phyloP scores from a whole-genome alignment of 1,284 basidiomycete species.

The Cerioporus squamosus region DNA sequence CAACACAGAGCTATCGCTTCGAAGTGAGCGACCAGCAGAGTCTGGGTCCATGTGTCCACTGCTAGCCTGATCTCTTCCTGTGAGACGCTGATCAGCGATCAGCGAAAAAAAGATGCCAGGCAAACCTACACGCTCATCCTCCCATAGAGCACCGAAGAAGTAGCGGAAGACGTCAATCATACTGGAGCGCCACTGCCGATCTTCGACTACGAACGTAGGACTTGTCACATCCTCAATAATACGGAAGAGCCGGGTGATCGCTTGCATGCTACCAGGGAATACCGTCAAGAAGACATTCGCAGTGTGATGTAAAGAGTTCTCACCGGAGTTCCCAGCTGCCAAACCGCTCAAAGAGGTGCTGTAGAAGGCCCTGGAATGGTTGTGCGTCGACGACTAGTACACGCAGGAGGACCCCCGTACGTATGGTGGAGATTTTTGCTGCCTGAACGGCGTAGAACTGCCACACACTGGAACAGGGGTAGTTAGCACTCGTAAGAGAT shows the following conservation, averaged over 20 bases:
- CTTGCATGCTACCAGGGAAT: slow-evolving; percentile 34
- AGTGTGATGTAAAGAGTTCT: neutral
- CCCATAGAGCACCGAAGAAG: slow-evolving; percentile 68
- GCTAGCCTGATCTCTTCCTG: slow-evolving; percentile 71
- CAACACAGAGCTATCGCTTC: slow-evolving; percentile 68
- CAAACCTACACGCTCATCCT: slow-evolving; percentile 56
- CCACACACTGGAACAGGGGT: slow-evolving; percentile 55
- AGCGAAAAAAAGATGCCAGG: neutral
- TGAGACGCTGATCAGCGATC: neutral
- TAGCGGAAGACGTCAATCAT: slow-evolving; percentile 59
- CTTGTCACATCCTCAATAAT: slow-evolving; percentile 67
- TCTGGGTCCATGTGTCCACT: slow-evolving; percentile 58
- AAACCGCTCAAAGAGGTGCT: slow-evolving; percentile 39
- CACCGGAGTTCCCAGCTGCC: slow-evolving; percentile 55
- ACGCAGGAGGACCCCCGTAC: slow-evolving; percentile 59
- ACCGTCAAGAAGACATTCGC: neutral
- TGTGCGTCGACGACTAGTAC: slow-evolving; percentile 65
- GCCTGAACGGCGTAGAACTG: slow-evolving; percentile 62
- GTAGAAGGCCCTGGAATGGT: slow-evolving; percentile 56
- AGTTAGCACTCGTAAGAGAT: neutral
- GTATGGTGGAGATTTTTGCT: slow-evolving; percentile 52
- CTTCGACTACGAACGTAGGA: slow-evolving; percentile 61
- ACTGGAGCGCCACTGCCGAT: slow-evolving; percentile 66
- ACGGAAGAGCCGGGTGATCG: slow-evolving; percentile 57
- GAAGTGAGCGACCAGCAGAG: slow-evolving; percentile 64